Base-by-base conservation (phyloP, 805 yeast species). In the Maudiozyma serrabonitensis region DNA sequence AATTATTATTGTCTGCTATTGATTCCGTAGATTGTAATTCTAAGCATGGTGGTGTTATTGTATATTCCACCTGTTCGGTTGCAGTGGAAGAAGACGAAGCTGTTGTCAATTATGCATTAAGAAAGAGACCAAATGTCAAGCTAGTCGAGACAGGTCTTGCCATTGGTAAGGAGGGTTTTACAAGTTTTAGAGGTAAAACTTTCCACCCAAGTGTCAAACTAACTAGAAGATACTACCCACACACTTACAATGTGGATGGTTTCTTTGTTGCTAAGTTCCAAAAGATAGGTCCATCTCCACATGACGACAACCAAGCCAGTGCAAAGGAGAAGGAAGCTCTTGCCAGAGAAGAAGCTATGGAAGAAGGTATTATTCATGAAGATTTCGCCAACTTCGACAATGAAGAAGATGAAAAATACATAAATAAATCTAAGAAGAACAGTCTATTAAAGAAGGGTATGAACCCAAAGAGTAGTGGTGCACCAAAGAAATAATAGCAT, bases 71-170 rank as follows among this genome's bases (percentile, higher is more conserved):
- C 1, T 93, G 99, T 78, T 91, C 98, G 13, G 93, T 93, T 52
- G 95, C 95, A 61, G 97, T 93, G 45, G 99, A 93, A 61, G 99
- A 93, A 72, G 90, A 93, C 69, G 99, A 93, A 72, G 85, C 96
- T 21, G 99, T 93, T 50, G 96, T 93, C n/a, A 96, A 91, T 69
- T 93, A 93, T 62, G 98, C 96, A 23, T 76, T 93, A 59, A 81
- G 95, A 66, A 91, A 93, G 68, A 82, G 99, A 66, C 96, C 98
- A 35, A 93, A 93, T 63, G 97, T 93, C 42, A 87, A 85, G 67
- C 78, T 93, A 43, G 97, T 93, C 12, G 97, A 91, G 13, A 78
- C 97, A 25, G 95, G 91, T 13, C 76, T 93, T 56, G 86, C 81
- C 50, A 93, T 93, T 54, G 99, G 99, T 69, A 89, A 88, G 63